Evolutionary conservation across 192 early-diverging fungal genomes (phyloP).

Genomic region (Rhizophagus prolifer): DNA sequence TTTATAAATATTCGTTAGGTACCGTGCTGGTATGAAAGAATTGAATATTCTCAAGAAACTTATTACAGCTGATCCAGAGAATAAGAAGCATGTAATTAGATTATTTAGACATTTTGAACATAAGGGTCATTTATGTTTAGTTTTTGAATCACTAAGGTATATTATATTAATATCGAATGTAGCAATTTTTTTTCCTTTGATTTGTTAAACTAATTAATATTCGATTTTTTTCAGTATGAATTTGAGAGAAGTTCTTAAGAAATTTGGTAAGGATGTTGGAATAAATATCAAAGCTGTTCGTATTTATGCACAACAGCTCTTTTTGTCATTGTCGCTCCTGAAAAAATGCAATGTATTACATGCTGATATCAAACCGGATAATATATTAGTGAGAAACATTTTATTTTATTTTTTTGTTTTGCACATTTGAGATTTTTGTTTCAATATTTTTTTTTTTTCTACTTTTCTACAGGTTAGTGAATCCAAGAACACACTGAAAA

Average conservation of each 20-base stretch:
- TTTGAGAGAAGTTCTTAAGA: constrained; percentile 88
- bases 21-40: constrained; percentile 86
- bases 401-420: not conserved
- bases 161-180: constrained; percentile 50
- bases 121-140: constrained; percentile 85
- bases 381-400: constrained; percentile 71
- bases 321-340: constrained; percentile 79
- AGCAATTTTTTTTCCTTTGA: constrained; percentile 62
- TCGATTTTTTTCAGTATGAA: constrained; percentile 81
- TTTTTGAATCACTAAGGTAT: constrained; percentile 89
- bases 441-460: not conserved
- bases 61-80: constrained; percentile 78
- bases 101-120: constrained; percentile 87
- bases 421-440: not conserved
- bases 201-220: constrained; percentile 85
- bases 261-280: constrained; percentile 91
- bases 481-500: constrained; percentile 75
- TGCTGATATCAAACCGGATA: constrained; percentile 98
- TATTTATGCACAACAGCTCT: constrained; percentile 87
- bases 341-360: constrained; percentile 84
- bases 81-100: constrained; percentile 86
- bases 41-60: constrained; percentile 86
- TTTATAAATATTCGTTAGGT: constrained; percentile 44
- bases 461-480: constrained; percentile 47
- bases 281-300: constrained; percentile 92